Base-by-base conservation (phyloP, 2,329 filamentous ascomycete species). In the Emmonsiellopsis sp. region DNA sequence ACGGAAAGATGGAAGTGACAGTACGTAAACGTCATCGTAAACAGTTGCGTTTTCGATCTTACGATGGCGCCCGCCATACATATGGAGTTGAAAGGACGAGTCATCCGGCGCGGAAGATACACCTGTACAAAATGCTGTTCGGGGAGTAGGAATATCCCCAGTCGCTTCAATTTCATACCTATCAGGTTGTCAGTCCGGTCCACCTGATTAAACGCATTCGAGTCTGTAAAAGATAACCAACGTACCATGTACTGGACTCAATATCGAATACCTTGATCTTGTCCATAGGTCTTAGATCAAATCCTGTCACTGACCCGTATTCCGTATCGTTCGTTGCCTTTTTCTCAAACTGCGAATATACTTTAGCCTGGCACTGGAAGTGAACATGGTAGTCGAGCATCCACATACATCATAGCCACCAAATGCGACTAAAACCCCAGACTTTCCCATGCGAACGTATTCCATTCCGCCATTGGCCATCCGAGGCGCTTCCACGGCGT, bases 381-480 rank as follows among this genome's bases (percentile, higher is more conserved):
- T 10, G 30, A 7, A 43, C 20, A 45, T 15, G 32, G 32, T 5
- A 26, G 20, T 26, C 20, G 20, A 26, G 20, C 20, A 26, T 26
- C 20, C 20, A 11, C 50, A 11, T 52, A 52, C 50, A 52, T 52
- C 42, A 45, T 52, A 52, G n/a, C 50, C 50, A 43, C 50, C 50
- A 13, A 52, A 52, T n/a, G 50, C 50, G 30, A 52, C 41, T 34
- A 52, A 32, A 15, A 52, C 40, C n/a, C 50, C 50, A 7, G 35
- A 20, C 20, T 52, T 52, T 16, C 50, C 50, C 16, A 52, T 41
- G 10, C 50, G 50, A 30, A 52, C 31, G 38, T 52, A 52, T 16
- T 52, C 50, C 50, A 52, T 52, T 46, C 50, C 50, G 15, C 50
- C 50, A 44, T 45, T 37, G 13, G 50, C 40, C 13, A 52, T 52